Evolutionary conservation across 2,329 filamentous ascomycete species (phyloP).

Genomic region (Hawksworthiomyces lignivorus): DNA sequence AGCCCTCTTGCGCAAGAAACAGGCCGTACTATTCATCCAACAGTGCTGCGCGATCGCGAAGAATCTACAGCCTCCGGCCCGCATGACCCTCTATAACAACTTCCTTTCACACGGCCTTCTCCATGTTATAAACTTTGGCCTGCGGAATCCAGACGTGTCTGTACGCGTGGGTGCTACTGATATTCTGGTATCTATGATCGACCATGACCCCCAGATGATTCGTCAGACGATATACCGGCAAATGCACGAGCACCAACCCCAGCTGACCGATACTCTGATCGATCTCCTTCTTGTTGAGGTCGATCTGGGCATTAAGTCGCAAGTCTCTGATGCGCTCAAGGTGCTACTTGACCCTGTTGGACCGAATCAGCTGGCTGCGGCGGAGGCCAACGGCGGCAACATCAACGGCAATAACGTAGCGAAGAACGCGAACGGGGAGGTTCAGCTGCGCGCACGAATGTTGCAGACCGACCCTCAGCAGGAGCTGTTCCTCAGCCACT

Average conservation of each 20-base stretch:
- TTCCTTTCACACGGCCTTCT: conserved; percentile 84
- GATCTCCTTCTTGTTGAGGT: conserved; percentile 85
- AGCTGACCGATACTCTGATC: conserved; percentile 85
- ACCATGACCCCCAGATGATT: conserved; percentile 93
- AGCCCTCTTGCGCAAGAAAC: conserved; percentile 71
- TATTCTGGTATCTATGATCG: conserved; percentile 86
- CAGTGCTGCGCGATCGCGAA: conserved; percentile 93
- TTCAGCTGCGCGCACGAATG: conserved; percentile 51
- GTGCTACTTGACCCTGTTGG: conserved; percentile 72
- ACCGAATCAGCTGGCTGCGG: conserved; percentile 34
- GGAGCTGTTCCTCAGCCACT: conserved; percentile 75
- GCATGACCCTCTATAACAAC: conserved; percentile 79
- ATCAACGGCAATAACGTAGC: conserved; percentile 34
- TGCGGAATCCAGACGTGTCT: conserved; percentile 74
- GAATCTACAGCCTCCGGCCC: conserved; percentile 76
- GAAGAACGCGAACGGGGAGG: conserved; percentile 49
- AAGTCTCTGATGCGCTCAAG: conserved; percentile 92
- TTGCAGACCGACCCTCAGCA: conserved; percentile 60
- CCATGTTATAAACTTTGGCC: conserved; percentile 82
- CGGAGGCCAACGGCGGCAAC: conserved; percentile 48
- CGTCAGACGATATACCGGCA: conserved; percentile 88
- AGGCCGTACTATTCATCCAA: conserved; percentile 92
- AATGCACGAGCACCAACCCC: conserved; percentile 76
- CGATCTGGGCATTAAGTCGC: conserved; percentile 89
- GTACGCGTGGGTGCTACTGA: conserved; percentile 91